Evolutionary conservation across 768 basidiomycete species (phyloP).

Genomic region (Pulveroboletus sp.): DNA sequence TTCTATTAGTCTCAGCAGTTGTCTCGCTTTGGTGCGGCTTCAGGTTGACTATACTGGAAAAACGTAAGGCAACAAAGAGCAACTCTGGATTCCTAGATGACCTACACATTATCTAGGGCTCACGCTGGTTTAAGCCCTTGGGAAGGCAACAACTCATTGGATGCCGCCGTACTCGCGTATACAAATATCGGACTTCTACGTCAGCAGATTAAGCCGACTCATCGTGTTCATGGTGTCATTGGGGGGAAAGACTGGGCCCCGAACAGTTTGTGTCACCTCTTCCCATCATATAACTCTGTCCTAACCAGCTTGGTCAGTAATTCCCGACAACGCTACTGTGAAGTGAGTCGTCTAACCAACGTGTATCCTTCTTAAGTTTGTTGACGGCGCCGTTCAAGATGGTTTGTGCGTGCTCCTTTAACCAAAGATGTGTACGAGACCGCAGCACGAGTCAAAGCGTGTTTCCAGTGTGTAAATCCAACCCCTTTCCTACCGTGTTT

Average conservation of each 20-base stretch:
- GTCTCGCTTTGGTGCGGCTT: slow-evolving; percentile 58
- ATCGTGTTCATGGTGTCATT: slow-evolving; percentile 78
- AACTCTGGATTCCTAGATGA: neutral
- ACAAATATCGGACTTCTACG: slow-evolving; percentile 74
- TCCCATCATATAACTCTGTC: neutral
- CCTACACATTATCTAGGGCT: slow-evolving; percentile 42
- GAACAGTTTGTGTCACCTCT: slow-evolving; percentile 46
- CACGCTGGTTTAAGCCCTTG: slow-evolving; percentile 79
- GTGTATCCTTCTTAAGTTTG: neutral
- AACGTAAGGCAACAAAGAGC: slow-evolving; percentile 43
- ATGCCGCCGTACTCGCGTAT: slow-evolving; percentile 85
- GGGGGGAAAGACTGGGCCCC: slow-evolving; percentile 71
- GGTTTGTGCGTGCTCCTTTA: slow-evolving; percentile 70
- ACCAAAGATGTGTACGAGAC: slow-evolving; percentile 56
- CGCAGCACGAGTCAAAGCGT: slow-evolving; percentile 58
- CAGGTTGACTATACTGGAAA: slow-evolving; percentile 68
- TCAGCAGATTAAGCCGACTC: slow-evolving; percentile 75
- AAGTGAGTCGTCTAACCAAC: slow-evolving; percentile 38
- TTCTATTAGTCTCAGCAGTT: slow-evolving; percentile 61
- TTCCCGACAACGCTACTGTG: slow-evolving; percentile 77
- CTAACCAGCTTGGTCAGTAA: slow-evolving; percentile 45
- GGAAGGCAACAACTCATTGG: slow-evolving; percentile 80
- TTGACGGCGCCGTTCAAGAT: slow-evolving; percentile 36
- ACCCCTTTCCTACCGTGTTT: neutral
- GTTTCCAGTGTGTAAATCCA: slow-evolving; percentile 52